These are phyloP conservation scores for Phaseolus lunatus DNA, from an alignment of 306 rosid genomes.

Conservation along the genomic window DNA sequence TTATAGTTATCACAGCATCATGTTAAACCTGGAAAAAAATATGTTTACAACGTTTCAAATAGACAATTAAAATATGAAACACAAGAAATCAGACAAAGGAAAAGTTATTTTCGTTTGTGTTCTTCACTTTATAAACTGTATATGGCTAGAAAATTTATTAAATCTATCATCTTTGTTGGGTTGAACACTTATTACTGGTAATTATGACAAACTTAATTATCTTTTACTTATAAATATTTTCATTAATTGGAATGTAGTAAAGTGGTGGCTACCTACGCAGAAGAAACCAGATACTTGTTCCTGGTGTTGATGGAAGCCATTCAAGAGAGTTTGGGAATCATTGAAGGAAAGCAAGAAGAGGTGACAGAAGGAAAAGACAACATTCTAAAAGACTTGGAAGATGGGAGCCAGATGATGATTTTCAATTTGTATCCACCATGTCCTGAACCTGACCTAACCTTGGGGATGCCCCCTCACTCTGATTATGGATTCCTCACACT, in stretches of 20 bases:
- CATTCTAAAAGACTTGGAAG: constrained; percentile 58
- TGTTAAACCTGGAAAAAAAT: too few species aligned
- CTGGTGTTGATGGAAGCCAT: constrained; percentile 66
- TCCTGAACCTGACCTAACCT: constrained; percentile 90
- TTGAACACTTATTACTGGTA: too few species aligned
- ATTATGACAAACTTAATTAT: background rate
- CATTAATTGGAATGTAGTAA: constrained; percentile 44
- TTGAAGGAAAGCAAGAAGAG: constrained; percentile 4
- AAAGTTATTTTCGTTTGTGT: too few species aligned
- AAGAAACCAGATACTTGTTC: constrained; percentile 65
- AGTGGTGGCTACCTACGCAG: constrained; percentile 69
- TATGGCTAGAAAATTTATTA: too few species aligned
- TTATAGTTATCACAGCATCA: too few species aligned
- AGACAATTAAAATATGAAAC: too few species aligned
- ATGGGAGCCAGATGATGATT: constrained; percentile 90
- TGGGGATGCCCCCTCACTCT: constrained; percentile 95
- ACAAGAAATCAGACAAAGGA: too few species aligned
- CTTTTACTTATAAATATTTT: background rate
- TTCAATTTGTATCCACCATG: constrained; percentile 88
- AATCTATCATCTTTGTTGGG: too few species aligned
- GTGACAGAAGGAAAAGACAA: constrained; percentile 47
- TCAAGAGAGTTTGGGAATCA: constrained; percentile 68
- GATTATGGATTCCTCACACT: constrained; percentile 93
- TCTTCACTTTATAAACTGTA: too few species aligned
- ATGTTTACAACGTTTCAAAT: too few species aligned